Base-by-base conservation (phyloP, 805 yeast species). In the Metschnikowia orientalis region DNA sequence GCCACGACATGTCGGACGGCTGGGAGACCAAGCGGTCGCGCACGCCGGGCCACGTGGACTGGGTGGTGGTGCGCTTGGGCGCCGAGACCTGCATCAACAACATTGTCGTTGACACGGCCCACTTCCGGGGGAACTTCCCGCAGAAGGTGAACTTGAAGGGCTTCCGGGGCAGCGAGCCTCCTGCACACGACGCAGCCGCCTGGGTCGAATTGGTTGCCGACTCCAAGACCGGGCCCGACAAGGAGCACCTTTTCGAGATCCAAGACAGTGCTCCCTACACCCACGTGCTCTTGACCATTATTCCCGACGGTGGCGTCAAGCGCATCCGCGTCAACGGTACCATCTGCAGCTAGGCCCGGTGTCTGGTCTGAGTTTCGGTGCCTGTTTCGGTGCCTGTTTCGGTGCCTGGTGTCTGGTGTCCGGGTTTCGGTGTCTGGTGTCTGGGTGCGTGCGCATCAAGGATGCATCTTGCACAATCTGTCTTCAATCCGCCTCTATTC, bases 251-350 rank as follows among this genome's bases (percentile, higher is more conserved):
- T 10, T 86, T 59, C 53, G 56, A 61, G 4, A 56, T 67, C 11
- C 15, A 27, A 8, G 41, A 50, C 5, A 42, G 43, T n/a, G 48
- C 57, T 21, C 51, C 58, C 1, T 75, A 57, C 48, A 73, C 88
- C 7, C 95, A 88, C 55, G 84, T 88, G 18, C 77, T 79, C 50
- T 57, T 90, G 46, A 77, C 84, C 7, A 81, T 90, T 57, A 82
- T 88, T 44, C 98, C 98, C 14, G 98, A 90, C 54, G 98, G 98
- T 30, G 98, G 98, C 40, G 86, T 88, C 35, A 90, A 90, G 69
- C 75, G 98, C 56, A 62, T 90, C 23, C 75, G 95, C 45, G 92
- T 89, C 17, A 74, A 76, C 50, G 97, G 97, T 25, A 66, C 65
- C 19, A 55, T 61, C 31, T n/a, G n/a, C n/a, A n/a, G n/a, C n/a